phyloP scores from a whole-genome alignment of 495 filamentous ascomycete genomes.

The Tetracladium setigerum region DNA sequence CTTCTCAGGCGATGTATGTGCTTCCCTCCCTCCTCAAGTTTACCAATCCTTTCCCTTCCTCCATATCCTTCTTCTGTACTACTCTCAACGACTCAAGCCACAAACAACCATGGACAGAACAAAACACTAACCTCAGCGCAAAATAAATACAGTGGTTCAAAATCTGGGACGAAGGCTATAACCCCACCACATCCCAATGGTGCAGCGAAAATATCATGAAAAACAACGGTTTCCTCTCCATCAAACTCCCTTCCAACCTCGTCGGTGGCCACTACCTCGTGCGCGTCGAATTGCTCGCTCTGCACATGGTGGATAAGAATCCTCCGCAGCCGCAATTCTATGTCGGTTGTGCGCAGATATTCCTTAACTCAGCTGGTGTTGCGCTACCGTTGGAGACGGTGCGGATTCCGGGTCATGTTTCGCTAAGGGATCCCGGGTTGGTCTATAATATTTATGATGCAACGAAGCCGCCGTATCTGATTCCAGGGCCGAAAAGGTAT shows the following conservation, averaged over 20 bases:
- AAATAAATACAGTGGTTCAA: conserved; percentile 77
- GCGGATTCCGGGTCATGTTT: conserved; percentile 57
- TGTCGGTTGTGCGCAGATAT: conserved; percentile 64
- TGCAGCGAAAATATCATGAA: conserved; percentile 60
- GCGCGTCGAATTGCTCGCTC: conserved; percentile 58
- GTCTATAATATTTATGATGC: conserved; percentile 54
- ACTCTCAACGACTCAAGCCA: neutral
- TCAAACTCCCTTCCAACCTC: conserved; percentile 51
- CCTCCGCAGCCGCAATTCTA: conserved; percentile 55
- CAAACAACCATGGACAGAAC: too few species aligned
- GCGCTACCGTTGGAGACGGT: conserved; percentile 38
- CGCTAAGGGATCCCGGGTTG: conserved; percentile 41
- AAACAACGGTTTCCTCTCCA: conserved; percentile 54
- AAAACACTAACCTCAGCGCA: too few species aligned
- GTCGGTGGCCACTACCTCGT: conserved; percentile 59
- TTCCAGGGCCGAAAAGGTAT: conserved; percentile 52
- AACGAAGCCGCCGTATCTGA: conserved; percentile 38
- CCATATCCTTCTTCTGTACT: too few species aligned
- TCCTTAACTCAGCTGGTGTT: conserved; percentile 40
- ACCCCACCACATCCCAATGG: conserved; percentile 32
- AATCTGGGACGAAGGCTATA: conserved; percentile 62
- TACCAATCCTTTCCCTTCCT: neutral
- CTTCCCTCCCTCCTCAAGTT: conserved; percentile 2
- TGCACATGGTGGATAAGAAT: conserved; percentile 51
- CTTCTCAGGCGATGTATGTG: conserved; percentile 4